These are phyloP conservation scores for Populus ilicifolia DNA, from an alignment of 345 rosid species.

Conservation along the genomic window DNA sequence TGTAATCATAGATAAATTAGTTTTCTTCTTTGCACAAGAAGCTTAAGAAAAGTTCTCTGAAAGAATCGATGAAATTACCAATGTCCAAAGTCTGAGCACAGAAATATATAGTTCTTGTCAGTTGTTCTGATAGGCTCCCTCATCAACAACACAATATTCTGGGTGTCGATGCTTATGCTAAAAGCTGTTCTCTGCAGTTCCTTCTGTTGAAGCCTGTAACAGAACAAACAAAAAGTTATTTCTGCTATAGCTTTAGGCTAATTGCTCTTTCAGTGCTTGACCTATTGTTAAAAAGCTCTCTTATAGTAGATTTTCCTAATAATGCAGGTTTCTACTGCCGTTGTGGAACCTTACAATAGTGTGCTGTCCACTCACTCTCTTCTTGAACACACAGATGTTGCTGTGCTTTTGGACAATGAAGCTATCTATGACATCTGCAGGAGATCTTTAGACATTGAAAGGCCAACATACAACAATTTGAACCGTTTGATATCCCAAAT, in stretches of 20 bases:
- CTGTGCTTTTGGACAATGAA: conserved; percentile 75
- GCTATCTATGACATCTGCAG: conserved; percentile 83
- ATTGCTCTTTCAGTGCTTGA: not conserved
- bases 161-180: not conserved
- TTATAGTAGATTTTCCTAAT: not conserved
- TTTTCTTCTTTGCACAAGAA: not conserved
- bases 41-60: not conserved
- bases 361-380: conserved; percentile 82
- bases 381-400: conserved; percentile 78
- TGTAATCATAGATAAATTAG: not conserved
- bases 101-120: not conserved
- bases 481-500: conserved; percentile 74
- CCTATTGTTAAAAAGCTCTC: not conserved
- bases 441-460: conserved; percentile 69
- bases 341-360: conserved; percentile 81
- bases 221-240: not conserved
- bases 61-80: not conserved
- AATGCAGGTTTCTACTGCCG: conserved; percentile 76
- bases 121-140: not conserved
- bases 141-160: not conserved
- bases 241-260: not conserved
- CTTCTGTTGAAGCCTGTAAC: not conserved
- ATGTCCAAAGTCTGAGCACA: not conserved
- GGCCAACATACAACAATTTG: conserved; percentile 70
- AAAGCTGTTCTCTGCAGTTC: not conserved